These are phyloP conservation scores for Ganoderma boninense DNA, from an alignment of 1,284 basidiomycete genomes.

Conservation along the genomic window DNA sequence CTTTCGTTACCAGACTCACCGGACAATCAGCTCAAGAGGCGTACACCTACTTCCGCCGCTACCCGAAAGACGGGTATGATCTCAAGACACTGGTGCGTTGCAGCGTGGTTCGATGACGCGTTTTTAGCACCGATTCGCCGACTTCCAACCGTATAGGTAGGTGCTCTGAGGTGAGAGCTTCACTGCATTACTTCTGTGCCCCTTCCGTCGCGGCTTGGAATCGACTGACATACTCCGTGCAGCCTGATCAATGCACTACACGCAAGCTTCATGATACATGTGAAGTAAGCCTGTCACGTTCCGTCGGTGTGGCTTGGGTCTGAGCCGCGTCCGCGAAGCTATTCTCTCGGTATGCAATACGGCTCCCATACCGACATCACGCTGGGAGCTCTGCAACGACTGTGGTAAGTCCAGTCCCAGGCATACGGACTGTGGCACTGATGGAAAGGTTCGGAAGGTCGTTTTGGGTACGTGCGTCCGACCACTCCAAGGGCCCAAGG, in stretches of 20 bases:
- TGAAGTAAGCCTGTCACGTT: not conserved
- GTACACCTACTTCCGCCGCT: constrained; percentile 13
- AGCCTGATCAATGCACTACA: constrained; percentile 5
- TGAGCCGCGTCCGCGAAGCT: not conserved
- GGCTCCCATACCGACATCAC: not conserved
- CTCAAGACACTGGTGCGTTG: constrained; percentile 7
- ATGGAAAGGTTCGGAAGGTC: not conserved
- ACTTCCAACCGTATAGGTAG: not conserved
- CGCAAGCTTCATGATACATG: not conserved
- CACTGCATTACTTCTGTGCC: not conserved
- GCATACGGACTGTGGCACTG: no score
- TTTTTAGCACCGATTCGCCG: not conserved
- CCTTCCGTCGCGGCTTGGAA: not conserved
- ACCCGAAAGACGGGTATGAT: constrained; percentile 14
- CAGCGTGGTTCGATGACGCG: not conserved
- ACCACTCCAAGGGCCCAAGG: not conserved
- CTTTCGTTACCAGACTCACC: not conserved
- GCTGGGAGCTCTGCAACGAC: not conserved
- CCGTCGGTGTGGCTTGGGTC: not conserved
- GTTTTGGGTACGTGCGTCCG: not conserved
- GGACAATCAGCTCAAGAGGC: constrained; percentile 11
- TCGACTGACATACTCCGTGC: not conserved
- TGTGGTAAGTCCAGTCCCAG: not conserved
- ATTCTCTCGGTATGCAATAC: not conserved
- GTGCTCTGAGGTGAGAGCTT: not conserved